Conservation (phyloP, 2,329 filamentous ascomycete species). For the Botrytis paeoniae region DNA sequence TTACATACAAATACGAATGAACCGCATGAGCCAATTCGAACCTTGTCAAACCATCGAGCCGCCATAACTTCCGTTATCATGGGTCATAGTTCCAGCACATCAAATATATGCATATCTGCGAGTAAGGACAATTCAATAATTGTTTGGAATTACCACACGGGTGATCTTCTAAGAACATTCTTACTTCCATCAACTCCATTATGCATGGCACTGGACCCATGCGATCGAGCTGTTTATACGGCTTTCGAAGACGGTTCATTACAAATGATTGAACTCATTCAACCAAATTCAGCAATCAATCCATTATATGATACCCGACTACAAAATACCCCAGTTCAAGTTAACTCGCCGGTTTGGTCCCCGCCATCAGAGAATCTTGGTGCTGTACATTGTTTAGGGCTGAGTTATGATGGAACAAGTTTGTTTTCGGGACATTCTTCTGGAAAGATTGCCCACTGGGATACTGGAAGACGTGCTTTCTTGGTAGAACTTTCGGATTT, state of each 20-base stretch:
- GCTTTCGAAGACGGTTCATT: constrained; percentile 78
- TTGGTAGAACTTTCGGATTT: constrained; percentile 44
- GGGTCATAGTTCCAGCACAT: constrained; percentile 67
- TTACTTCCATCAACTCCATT: constrained; percentile 72
- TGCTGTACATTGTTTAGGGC: constrained; percentile 61
- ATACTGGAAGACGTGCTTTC: constrained; percentile 49
- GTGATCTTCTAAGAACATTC: constrained; percentile 74
- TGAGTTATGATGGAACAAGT: constrained; percentile 79
- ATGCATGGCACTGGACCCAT: constrained; percentile 75
- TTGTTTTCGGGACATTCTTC: constrained; percentile 78
- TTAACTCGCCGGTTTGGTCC: constrained; percentile 49
- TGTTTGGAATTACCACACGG: constrained; percentile 87
- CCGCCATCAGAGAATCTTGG: constrained; percentile 46
- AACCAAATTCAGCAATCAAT: constrained; percentile 43
- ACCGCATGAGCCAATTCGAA: constrained; percentile 68
- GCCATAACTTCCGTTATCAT: constrained; percentile 63
- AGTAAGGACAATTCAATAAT: constrained; percentile 86
- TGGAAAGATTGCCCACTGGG: constrained; percentile 80
- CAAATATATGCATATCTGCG: constrained; percentile 79
- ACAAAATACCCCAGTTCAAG: constrained; percentile 56
- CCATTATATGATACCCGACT: constrained; percentile 45
- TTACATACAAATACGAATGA: constrained; percentile 50
- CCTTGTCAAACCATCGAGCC: constrained; percentile 73
- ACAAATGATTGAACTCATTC: constrained; percentile 73
- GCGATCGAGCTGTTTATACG: constrained; percentile 76